These are phyloP conservation scores for Fraxinus xanthoxyloides DNA, from an alignment of 305 asterid genomes.

Conservation along the genomic window DNA sequence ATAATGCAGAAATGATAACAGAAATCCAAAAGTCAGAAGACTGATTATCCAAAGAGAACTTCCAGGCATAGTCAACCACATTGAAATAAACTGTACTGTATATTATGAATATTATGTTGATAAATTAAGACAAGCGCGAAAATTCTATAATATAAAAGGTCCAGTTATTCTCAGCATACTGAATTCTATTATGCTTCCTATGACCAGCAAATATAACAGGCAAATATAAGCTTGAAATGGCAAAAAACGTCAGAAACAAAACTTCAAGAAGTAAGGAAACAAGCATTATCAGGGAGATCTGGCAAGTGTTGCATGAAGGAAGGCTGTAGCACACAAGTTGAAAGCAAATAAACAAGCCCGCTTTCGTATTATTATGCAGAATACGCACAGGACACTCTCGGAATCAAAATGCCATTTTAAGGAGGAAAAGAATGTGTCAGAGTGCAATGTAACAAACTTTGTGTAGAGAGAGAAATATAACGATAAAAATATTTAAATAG, in stretches of 20 bases:
- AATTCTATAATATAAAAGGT: background rate
- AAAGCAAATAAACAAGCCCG: background rate
- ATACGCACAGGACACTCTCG: background rate
- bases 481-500: background rate
- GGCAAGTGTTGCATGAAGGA: background rate
- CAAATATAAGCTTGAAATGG: background rate
- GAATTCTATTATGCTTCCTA: background rate
- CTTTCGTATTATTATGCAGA: background rate
- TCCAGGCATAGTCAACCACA: background rate
- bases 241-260: background rate
- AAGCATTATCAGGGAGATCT: background rate
- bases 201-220: background rate
- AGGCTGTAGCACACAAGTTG: background rate
- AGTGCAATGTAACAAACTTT: background rate
- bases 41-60: background rate
- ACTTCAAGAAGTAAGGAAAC: background rate
- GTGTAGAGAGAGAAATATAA: background rate
- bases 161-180: constrained; percentile 3
- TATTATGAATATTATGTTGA: background rate
- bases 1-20: constrained; percentile 8
- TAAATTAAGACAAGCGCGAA: constrained; percentile 5
- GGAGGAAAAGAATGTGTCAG: background rate
- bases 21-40: constrained; percentile 5
- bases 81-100: background rate
- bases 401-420: background rate